phyloP scores from a whole-genome alignment of 768 basidiomycete species.

The Tylopilus sp. region DNA sequence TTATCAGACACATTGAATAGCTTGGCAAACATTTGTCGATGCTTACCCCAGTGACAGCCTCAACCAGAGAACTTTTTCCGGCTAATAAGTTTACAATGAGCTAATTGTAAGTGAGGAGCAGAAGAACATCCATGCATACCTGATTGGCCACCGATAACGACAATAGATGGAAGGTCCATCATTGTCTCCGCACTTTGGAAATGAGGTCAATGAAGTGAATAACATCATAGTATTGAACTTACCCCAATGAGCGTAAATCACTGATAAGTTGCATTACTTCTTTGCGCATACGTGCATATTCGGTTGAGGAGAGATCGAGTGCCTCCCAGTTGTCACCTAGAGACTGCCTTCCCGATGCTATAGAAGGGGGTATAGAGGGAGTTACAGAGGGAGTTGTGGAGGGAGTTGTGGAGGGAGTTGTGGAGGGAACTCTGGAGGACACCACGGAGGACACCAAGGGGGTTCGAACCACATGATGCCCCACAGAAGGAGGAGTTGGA shows the following conservation, averaged over 20 bases:
- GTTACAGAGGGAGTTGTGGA: too few species aligned
- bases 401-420: too few species aligned
- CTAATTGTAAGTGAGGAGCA: too few species aligned
- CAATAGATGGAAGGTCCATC: slow-evolving; percentile 49
- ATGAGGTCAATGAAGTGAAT: background rate
- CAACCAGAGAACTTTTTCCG: slow-evolving; percentile 59
- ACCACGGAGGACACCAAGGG: too few species aligned
- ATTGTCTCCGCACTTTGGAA: slow-evolving; percentile 33
- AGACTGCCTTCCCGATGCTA: background rate
- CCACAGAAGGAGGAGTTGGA: background rate
- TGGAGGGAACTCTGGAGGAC: too few species aligned
- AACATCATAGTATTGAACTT: background rate
- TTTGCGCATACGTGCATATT: slow-evolving; percentile 40
- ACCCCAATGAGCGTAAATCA: slow-evolving; percentile 42
- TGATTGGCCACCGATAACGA: slow-evolving; percentile 56
- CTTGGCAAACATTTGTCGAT: background rate
- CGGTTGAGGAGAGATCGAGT: slow-evolving; percentile 27
- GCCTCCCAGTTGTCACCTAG: slow-evolving; percentile 14
- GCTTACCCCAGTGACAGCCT: slow-evolving; percentile 53
- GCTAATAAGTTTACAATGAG: slow-evolving; percentile 32
- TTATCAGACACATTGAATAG: background rate
- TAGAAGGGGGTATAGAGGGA: too few species aligned
- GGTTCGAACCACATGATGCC: too few species aligned
- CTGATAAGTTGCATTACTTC: slow-evolving; percentile 39
- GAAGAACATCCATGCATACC: slow-evolving; percentile 31